A percentile compares a stretch with the other conserved stretches of the same genome.
phyloP scores from a whole-genome alignment of 805 yeast genomes.

The Metschnikowia lochheadii region DNA sequence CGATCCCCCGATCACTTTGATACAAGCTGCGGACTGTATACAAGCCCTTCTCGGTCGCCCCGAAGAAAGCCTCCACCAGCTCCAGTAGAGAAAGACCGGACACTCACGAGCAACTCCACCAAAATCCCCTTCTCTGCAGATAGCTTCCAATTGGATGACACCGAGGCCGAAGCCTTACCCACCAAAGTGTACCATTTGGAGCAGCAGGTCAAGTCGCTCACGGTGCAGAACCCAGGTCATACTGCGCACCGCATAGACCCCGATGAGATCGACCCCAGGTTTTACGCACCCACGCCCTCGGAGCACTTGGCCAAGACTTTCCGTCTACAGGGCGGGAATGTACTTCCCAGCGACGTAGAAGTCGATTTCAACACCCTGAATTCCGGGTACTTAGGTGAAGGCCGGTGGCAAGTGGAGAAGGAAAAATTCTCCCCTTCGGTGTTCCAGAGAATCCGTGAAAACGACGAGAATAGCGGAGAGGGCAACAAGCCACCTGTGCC shows the following conservation, averaged over 20 bases:
- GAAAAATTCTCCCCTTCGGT: slow-evolving; percentile 32
- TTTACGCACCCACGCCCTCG: slow-evolving; percentile 47
- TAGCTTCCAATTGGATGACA: slow-evolving; percentile 34
- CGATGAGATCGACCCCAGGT: slow-evolving; percentile 29
- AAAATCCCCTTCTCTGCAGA: slow-evolving; percentile 42
- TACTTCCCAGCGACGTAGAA: slow-evolving; percentile 18
- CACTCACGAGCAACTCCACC: slow-evolving; percentile 14
- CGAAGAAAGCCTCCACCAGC: slow-evolving; percentile 18
- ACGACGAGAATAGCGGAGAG: slow-evolving; percentile 20
- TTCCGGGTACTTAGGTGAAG: slow-evolving; percentile 42
- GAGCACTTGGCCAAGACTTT: slow-evolving; percentile 31
- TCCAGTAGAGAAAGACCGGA: not conserved
- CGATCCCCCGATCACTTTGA: not conserved
- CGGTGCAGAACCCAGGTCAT: slow-evolving; percentile 16
- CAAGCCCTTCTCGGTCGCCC: not conserved
- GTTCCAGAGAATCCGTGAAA: slow-evolving; percentile 25
- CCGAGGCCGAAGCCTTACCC: slow-evolving; percentile 26
- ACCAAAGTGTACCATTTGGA: slow-evolving; percentile 35
- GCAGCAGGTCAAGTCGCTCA: slow-evolving; percentile 30
- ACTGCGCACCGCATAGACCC: slow-evolving; percentile 9
- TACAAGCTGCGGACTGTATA: not conserved
- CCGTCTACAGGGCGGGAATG: slow-evolving; percentile 22
- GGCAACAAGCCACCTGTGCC: slow-evolving; percentile 39
- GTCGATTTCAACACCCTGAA: slow-evolving; percentile 29
- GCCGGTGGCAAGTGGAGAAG: slow-evolving; percentile 20